phyloP scores from a whole-genome alignment of 1,139 yeast genomes.

The Nakaseomyces uthaithaninus region DNA sequence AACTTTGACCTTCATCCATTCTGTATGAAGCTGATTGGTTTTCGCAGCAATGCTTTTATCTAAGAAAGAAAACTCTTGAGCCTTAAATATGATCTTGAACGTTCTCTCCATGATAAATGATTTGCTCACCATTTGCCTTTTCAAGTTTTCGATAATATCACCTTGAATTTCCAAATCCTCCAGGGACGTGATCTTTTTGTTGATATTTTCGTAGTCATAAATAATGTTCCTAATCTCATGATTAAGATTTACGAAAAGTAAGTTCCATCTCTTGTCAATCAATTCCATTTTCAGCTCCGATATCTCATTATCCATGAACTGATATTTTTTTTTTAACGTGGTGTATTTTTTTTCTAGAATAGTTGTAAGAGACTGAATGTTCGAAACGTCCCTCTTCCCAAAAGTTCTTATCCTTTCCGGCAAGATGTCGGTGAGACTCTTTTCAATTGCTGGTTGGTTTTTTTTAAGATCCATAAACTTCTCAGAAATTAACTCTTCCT shows the following conservation, averaged over 20 bases:
- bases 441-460: slow-evolving; percentile 32
- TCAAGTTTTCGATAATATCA: slow-evolving; percentile 15
- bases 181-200: slow-evolving; percentile 13
- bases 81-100: slow-evolving; percentile 35
- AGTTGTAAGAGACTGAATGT: slow-evolving; percentile 15
- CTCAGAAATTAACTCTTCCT: slow-evolving; percentile 37
- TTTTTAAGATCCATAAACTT: slow-evolving; percentile 32
- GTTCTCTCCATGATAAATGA: slow-evolving; percentile 31
- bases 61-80: slow-evolving; percentile 34
- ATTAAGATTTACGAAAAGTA: slow-evolving; percentile 40
- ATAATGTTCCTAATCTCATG: slow-evolving; percentile 34
- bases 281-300: slow-evolving; percentile 38
- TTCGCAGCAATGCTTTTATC: slow-evolving; percentile 29
- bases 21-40: slow-evolving; percentile 31
- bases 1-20: slow-evolving; percentile 31
- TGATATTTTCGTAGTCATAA: slow-evolving; percentile 32
- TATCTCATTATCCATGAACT: slow-evolving; percentile 37
- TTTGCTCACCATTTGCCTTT: slow-evolving; percentile 25
- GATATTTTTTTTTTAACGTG: slow-evolving; percentile 37
- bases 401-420: slow-evolving; percentile 45
- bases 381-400: slow-evolving; percentile 17
- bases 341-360: slow-evolving; percentile 38
- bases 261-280: slow-evolving; percentile 51
- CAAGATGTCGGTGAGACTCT: slow-evolving; percentile 48
- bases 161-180: slow-evolving; percentile 9